These are phyloP conservation scores for Colletotrichum tofieldiae DNA, from an alignment of 2,329 filamentous ascomycete species.

Conservation along the genomic window DNA sequence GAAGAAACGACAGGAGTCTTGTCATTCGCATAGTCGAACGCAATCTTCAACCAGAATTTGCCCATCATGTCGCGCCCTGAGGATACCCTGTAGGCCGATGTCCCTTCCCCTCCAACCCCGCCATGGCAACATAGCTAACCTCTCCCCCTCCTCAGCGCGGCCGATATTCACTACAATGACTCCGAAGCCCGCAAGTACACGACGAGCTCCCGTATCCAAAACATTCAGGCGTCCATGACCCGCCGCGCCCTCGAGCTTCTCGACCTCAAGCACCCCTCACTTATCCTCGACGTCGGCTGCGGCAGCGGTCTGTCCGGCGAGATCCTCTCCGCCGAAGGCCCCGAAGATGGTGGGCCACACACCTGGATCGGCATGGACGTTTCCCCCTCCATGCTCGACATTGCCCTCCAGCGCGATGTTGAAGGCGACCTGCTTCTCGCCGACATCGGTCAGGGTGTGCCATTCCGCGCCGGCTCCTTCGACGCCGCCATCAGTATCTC, in stretches of 20 bases:
- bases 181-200: slow-evolving; percentile 97
- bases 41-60: not conserved
- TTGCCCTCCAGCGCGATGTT: slow-evolving; percentile 91
- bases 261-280: slow-evolving; percentile 81
- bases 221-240: slow-evolving; percentile 96
- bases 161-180: slow-evolving; percentile 98
- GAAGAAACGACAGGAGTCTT: not conserved
- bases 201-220: slow-evolving; percentile 93
- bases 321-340: slow-evolving; percentile 82
- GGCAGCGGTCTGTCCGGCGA: slow-evolving; percentile 95
- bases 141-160: slow-evolving; percentile 72
- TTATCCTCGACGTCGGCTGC: slow-evolving; percentile 97
- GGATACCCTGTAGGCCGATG: slow-evolving; percentile 82
- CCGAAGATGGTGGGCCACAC: slow-evolving; percentile 86
- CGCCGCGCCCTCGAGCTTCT: slow-evolving; percentile 93
- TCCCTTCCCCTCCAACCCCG: slow-evolving; percentile 42
- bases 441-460: slow-evolving; percentile 95
- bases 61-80: slow-evolving; percentile 94
- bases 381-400: slow-evolving; percentile 94
- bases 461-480: slow-evolving; percentile 92
- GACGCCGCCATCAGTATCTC: slow-evolving; percentile 96
- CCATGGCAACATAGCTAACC: slow-evolving; percentile 27
- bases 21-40: fast-evolving
- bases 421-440: slow-evolving; percentile 95
- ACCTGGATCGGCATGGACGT: slow-evolving; percentile 99